These are phyloP conservation scores for Pleurozium schreberi DNA, from an alignment of 225 moss, liverwort and hornwort genomes.

Conservation along the genomic window DNA sequence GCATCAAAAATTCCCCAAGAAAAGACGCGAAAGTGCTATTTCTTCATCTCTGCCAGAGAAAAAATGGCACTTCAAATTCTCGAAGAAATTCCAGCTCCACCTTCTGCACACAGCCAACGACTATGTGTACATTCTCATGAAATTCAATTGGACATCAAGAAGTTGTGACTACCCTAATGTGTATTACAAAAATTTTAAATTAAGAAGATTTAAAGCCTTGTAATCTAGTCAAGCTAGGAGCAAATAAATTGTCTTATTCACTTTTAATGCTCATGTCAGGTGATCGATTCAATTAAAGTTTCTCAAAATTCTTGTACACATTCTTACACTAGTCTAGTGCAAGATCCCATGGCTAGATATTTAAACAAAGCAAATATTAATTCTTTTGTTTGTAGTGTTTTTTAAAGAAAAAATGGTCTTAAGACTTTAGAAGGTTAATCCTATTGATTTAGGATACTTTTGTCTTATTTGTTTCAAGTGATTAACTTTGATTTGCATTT, in stretches of 20 bases:
- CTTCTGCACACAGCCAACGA: no score
- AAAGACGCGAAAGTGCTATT: no score
- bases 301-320: background rate
- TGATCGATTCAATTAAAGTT: fast-evolving
- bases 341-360: background rate
- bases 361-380: background rate
- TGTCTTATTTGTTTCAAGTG: background rate
- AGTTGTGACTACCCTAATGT: no score
- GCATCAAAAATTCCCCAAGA: no score
- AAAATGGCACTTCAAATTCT: no score
- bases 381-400: background rate
- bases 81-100: no score
- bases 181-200: background rate
- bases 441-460: background rate
- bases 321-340: background rate
- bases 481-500: background rate
- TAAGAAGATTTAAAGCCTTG: background rate
- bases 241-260: background rate
- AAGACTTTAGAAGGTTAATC: fast-evolving
- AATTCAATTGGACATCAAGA: no score
- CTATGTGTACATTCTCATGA: no score
- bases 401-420: fast-evolving
- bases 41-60: no score
- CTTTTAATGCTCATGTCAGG: background rate
- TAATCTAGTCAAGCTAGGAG: background rate